These are phyloP conservation scores for Cryptosporidium baileyi DNA, from an alignment of 169 alveolate genomes.

Conservation along the genomic window DNA sequence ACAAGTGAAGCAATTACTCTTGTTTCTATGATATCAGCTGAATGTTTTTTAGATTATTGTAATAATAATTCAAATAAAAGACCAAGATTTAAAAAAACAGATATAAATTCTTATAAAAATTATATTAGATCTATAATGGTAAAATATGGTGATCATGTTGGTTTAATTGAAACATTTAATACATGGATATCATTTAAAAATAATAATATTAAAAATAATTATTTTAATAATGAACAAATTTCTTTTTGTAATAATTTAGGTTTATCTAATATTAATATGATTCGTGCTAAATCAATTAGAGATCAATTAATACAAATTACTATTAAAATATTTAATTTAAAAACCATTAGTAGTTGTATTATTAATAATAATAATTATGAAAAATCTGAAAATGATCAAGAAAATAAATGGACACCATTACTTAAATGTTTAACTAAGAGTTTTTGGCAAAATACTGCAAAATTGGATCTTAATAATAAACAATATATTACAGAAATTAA, in stretches of 20 bases:
- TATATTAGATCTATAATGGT: constrained; percentile 26
- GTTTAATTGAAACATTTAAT: constrained; percentile 28
- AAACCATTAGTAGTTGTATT: constrained; percentile 29
- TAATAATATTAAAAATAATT: neutral
- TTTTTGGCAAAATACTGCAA: constrained; percentile 76
- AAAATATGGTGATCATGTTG: constrained; percentile 64
- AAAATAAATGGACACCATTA: constrained; percentile 64
- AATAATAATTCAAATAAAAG: constrained; percentile 45
- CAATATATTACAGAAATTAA: constrained; percentile 67
- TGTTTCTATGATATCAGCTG: constrained; percentile 84
- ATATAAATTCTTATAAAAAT: constrained; percentile 3
- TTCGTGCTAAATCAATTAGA: constrained; percentile 69
- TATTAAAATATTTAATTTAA: constrained; percentile 7
- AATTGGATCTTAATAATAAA: constrained; percentile 50
- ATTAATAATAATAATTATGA: neutral
- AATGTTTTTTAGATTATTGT: constrained; percentile 69
- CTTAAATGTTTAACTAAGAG: constrained; percentile 76
- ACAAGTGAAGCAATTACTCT: constrained; percentile 87
- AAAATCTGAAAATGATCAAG: neutral
- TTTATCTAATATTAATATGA: constrained; percentile 16
- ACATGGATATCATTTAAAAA: constrained; percentile 10
- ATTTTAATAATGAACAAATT: neutral
- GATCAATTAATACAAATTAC: constrained; percentile 54
- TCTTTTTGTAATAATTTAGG: constrained; percentile 64
- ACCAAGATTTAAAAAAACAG: constrained; percentile 68